Base-by-base conservation (phyloP, 768 basidiomycete genomes). In the Tephrocybe sp. region DNA sequence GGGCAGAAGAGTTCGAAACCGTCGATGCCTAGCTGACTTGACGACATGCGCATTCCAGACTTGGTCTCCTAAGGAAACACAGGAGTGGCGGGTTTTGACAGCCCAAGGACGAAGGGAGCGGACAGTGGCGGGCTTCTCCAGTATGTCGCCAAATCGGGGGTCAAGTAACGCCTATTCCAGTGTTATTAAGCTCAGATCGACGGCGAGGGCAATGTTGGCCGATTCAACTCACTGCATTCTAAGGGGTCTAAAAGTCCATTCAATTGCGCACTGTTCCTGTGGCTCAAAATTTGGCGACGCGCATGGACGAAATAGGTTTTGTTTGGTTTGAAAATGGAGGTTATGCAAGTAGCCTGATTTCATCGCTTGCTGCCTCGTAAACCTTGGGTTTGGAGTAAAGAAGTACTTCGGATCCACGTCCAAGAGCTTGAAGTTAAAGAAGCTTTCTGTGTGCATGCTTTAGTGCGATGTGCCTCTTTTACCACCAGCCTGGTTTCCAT, bases 61-160 rank as follows among this genome's bases (percentile, higher is more conserved):
- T 32, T 14, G 9, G 43, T 3, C 5, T 22, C 22, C 32, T 2
- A n/a, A 20, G 43, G 33, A 23, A 44, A 16, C 26, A 26, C 36
- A 35, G 38, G 38, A 20, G 43, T 33, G 44, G 43, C 50, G 12
- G 4, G 19, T 41, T 19, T 39, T 32, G 44, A 45, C 38, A 51
- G 44, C 39, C 16, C 7, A 14, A 11, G 22, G 20, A 45, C 44
- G 50, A 51, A n/a, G 36, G 50, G 16, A 45, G 31, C 44, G 44
- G 38, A 22, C 26, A 36, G 43, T 33, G 16, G 16, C 12, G 43
- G 33, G 8, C 20, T 45, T 13, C 33, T 45, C 14, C 5, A 17
- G 22, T 45, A 45, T 34, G 23, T 43, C 30, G 13, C 17, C 33
- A 34, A 35, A 20, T 19, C 16, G 16, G 13, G 13, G 22, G n/a